Percentiles rank a stretch among this genome's conserved stretches.
phyloP scores from a whole-genome alignment of 225 moss, liverwort and hornwort genomes.

The Ulota crispa region DNA sequence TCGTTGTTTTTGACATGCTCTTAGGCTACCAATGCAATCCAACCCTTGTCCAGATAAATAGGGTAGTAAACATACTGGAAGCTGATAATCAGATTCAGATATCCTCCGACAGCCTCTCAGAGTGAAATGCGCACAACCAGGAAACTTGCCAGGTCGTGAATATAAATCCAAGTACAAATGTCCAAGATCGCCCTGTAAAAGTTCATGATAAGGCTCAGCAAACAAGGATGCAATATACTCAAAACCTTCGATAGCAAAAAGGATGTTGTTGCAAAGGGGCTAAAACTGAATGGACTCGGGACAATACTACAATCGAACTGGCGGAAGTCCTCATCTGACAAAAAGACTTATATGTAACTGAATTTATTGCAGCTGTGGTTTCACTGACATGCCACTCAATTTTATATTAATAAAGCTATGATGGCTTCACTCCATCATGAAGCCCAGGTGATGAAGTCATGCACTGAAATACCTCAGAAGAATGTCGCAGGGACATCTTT shows the following conservation, averaged over 20 bases:
- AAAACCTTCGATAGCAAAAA: slow-evolving; percentile 9
- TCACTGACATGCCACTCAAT: not conserved
- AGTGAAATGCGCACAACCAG: slow-evolving; percentile 98
- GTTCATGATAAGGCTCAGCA: not conserved
- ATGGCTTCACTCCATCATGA: not conserved
- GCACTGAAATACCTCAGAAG: slow-evolving; percentile 48
- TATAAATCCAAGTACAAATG: slow-evolving; percentile 95
- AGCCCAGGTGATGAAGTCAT: slow-evolving; percentile 11
- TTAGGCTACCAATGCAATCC: not conserved
- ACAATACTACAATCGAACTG: not conserved
- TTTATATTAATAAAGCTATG: not conserved
- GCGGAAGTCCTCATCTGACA: not conserved
- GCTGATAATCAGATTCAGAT: slow-evolving; percentile 79
- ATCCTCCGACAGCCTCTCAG: slow-evolving; percentile 86
- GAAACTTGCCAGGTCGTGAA: slow-evolving; percentile 90
- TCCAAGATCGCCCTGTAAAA: slow-evolving; percentile 80
- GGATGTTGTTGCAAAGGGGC: not conserved
- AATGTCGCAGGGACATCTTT: slow-evolving; percentile 63
- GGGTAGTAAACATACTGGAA: slow-evolving; percentile 67
- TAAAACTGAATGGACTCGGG: not conserved
- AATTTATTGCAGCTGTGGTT: slow-evolving; percentile 2
- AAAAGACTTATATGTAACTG: not conserved
- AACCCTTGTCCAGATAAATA: not conserved
- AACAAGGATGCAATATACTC: not conserved
- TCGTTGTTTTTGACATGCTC: not conserved